Conservation (phyloP, 306 rosid genomes). For the Vigna trinervia region DNA sequence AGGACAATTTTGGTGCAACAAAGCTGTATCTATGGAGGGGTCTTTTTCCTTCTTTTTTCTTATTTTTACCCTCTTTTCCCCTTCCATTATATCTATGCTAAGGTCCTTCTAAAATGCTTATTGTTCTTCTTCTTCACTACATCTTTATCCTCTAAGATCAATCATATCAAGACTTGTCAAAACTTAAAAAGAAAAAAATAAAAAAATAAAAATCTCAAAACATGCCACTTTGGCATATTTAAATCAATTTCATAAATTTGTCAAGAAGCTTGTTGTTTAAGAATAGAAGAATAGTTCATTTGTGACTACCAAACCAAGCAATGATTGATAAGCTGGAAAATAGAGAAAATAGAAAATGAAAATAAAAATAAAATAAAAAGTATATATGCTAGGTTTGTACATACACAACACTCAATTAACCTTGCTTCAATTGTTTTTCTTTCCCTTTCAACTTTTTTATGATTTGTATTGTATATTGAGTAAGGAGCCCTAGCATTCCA, state of each 20-base stretch:
- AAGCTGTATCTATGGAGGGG: conserved; percentile 55
- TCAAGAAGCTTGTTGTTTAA: conserved; percentile 4
- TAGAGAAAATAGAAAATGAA: neutral
- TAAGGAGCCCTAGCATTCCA: conserved; percentile 11
- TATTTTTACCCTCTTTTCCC: conserved; percentile 36
- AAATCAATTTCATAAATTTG: conserved; percentile 33
- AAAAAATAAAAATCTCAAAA: neutral
- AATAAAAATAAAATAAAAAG: conserved; percentile 13
- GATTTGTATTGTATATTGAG: conserved; percentile 2
- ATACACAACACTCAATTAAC: conserved; percentile 22
- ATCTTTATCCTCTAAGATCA: conserved; percentile 52
- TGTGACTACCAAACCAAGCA: conserved; percentile 26
- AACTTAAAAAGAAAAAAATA: conserved; percentile 24
- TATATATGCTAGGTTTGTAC: conserved; percentile 32
- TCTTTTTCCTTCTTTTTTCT: conserved; percentile 52
- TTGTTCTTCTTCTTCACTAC: conserved; percentile 48
- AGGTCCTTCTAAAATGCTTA: conserved; percentile 50
- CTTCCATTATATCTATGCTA: conserved; percentile 45
- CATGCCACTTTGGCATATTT: conserved; percentile 25
- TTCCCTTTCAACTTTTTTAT: conserved; percentile 21
- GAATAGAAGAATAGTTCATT: conserved; percentile 28
- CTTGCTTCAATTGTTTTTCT: conserved; percentile 17
- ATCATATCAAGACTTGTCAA: conserved; percentile 48
- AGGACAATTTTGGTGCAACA: conserved; percentile 54
- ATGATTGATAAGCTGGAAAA: conserved; percentile 42